Base-by-base conservation (phyloP, 331 rosid genomes). In the Spiraea crenata region DNA sequence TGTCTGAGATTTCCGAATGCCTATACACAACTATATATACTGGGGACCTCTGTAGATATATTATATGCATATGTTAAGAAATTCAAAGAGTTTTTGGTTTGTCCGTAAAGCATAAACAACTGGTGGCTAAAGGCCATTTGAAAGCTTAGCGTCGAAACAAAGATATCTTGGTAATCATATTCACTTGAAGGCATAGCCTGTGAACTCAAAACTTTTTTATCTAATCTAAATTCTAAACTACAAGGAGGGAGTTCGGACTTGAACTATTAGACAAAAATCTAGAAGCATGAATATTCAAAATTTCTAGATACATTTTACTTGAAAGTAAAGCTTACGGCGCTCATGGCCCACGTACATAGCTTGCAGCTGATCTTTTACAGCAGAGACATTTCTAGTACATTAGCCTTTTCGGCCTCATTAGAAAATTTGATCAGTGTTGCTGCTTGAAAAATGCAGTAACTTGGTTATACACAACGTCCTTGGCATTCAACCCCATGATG, bases 91-190 rank as follows among this genome's bases (percentile, higher is more conserved):
- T 69, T 76, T 69, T 76, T 90, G 84, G 77, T 85, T 85, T 92
- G 76, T 56, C 82, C 62, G 82, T 74, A 68, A 90, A 90, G 98
- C 82, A 78, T 85, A 69, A 70, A 45, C 46, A 63, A 85, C 83
- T 66, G 86, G 84, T 73, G 84, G 83, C 55, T 19, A 39, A 62
- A 68, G 65, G 74, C 57, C 79, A 55, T 31, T 57, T 7, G 37
- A 11, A 85, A 87, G 76, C 96, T 93, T 93, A 82, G 88, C 77
- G 76, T 93, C 79, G 69, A 90, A 90, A 85, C 96, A 67, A 88
- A 87, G 98, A 35, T 79, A 72, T 34, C 19, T 4, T 41, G 17
- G 70, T 38, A 56, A 20, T 20, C 74, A 65, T 58, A 34, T 46
- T 79, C 75, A 66, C 61, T 37, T 66, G 61, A 67, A 50, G 46